Evolutionary conservation across 345 rosid genomes (phyloP).

Genomic region (Pseudoturritis turrita): DNA sequence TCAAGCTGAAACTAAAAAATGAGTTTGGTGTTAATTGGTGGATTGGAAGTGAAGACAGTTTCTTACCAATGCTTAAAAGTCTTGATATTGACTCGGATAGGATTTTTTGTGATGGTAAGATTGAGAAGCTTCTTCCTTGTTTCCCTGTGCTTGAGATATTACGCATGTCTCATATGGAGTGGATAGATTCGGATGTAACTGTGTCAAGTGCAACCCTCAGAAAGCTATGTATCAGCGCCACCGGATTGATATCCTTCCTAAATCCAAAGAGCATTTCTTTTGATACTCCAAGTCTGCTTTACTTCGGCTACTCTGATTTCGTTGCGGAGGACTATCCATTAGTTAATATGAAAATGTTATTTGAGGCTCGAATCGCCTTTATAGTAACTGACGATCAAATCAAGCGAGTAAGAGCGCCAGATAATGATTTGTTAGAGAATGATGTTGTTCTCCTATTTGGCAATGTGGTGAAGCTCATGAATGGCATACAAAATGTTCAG

Average conservation of each 20-base stretch:
- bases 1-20: neutral
- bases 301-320: neutral
- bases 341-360: neutral
- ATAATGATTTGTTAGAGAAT: neutral
- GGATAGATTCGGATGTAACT: neutral
- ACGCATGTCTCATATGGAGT: neutral
- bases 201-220: neutral
- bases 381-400: neutral
- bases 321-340: slow-evolving; percentile 16
- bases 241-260: neutral
- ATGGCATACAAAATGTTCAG: slow-evolving; percentile 1
- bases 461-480: slow-evolving; percentile 19
- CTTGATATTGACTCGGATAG: neutral
- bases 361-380: neutral
- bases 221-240: neutral
- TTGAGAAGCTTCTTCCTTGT: slow-evolving; percentile 3
- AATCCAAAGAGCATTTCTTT: slow-evolving; percentile 13
- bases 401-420: neutral
- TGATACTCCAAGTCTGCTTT: slow-evolving; percentile 1
- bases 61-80: slow-evolving; percentile 1
- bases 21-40: slow-evolving; percentile 1
- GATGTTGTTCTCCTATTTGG: neutral
- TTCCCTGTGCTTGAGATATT: slow-evolving; percentile 7
- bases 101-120: neutral
- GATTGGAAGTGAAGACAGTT: neutral